Conservation (phyloP, 2,329 filamentous ascomycete species). For the Phialocephala sp. region DNA sequence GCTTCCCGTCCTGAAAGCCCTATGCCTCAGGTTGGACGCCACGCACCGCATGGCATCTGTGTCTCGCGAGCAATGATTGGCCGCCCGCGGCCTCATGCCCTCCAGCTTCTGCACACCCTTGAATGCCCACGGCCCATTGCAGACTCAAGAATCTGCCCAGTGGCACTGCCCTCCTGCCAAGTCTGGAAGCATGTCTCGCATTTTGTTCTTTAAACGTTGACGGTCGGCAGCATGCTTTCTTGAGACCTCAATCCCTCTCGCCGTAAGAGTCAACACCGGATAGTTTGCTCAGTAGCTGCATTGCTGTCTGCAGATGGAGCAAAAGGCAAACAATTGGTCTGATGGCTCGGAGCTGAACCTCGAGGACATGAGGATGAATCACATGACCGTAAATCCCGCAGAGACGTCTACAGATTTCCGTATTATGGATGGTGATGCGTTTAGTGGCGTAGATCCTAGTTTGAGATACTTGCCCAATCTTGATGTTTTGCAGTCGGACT, state of each 20-base stretch:
- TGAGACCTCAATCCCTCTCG: conserved; percentile 1
- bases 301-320: conserved; percentile 1
- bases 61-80: neutral
- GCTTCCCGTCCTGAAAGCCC: neutral
- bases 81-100: conserved; percentile 6
- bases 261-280: conserved; percentile 6
- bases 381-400: neutral
- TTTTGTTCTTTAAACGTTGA: conserved; percentile 5
- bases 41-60: neutral
- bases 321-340: neutral
- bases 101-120: conserved; percentile 5
- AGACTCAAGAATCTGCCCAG: conserved; percentile 1
- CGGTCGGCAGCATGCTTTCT: conserved; percentile 8
- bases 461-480: conserved; percentile 1
- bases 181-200: neutral
- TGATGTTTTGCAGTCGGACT: neutral
- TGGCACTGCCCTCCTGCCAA: conserved; percentile 6
- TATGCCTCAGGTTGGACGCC: neutral
- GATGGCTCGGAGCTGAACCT: neutral
- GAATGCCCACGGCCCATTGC: neutral
- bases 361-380: neutral
- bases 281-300: neutral
- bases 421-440: neutral
- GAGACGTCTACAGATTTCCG: neutral
- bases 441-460: neutral